A percentile compares a stretch with the other conserved stretches of the same genome.
Conservation (phyloP, 495 filamentous ascomycete species). For the Corynascus novoguineensis region DNA sequence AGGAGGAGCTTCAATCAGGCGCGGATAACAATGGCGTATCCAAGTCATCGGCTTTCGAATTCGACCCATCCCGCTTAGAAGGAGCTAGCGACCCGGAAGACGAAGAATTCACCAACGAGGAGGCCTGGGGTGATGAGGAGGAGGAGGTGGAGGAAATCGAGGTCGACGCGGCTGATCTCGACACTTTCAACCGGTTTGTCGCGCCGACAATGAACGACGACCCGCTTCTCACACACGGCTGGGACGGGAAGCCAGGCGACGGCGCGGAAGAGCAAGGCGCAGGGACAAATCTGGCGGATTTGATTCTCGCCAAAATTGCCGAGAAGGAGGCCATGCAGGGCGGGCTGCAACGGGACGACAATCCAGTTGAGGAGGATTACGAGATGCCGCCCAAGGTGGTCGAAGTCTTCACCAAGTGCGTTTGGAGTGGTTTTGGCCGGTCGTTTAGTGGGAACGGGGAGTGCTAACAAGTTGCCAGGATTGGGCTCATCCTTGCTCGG, state of each 20-base stretch:
- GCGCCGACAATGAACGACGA: constrained; percentile 52
- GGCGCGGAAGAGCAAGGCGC: constrained; percentile 46
- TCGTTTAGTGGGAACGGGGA: not conserved
- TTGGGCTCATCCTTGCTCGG: constrained; percentile 80
- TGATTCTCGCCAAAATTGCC: constrained; percentile 92
- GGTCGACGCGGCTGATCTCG: constrained; percentile 82
- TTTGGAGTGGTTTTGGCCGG: constrained; percentile 9
- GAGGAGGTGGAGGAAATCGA: constrained; percentile 73
- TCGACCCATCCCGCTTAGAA: constrained; percentile 37
- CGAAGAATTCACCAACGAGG: constrained; percentile 49
- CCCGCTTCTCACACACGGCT: constrained; percentile 46
- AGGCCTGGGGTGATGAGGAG: constrained; percentile 63
- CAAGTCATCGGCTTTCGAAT: constrained; percentile 38
- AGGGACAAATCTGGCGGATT: constrained; percentile 77
- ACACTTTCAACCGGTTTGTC: constrained; percentile 85
- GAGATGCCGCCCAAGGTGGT: constrained; percentile 86
- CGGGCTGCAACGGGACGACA: constrained; percentile 25
- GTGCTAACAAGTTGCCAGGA: constrained; percentile 42
- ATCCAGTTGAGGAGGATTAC: constrained; percentile 65
- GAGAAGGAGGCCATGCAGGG: constrained; percentile 69
- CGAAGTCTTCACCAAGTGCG: constrained; percentile 87
- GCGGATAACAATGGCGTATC: constrained; percentile 4
- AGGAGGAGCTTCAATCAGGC: constrained; percentile 45
- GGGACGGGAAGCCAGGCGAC: constrained; percentile 38
- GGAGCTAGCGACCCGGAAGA: constrained; percentile 28